These are phyloP conservation scores for Lodderomyces theae DNA, from an alignment of 1,139 yeast species.

Conservation along the genomic window DNA sequence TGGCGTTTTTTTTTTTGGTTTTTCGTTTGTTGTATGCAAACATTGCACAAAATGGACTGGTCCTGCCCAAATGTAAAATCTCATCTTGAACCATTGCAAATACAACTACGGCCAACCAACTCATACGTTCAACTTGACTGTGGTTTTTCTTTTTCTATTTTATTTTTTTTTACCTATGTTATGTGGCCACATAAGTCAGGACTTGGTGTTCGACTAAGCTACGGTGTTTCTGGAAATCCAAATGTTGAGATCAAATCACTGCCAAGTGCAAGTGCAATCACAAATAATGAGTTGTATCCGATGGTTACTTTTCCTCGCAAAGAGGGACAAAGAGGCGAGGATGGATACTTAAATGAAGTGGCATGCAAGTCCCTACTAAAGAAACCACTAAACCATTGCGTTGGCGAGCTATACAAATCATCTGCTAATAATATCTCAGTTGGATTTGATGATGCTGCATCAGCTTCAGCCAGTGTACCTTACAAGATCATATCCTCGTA, in stretches of 20 bases:
- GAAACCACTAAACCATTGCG: background rate
- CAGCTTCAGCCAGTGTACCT: slow-evolving; percentile 20
- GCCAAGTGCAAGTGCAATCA: background rate
- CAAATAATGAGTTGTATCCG: slow-evolving; percentile 1
- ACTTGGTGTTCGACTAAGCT: slow-evolving; percentile 38
- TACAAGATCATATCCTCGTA: slow-evolving; percentile 23
- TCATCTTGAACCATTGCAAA: too few species aligned
- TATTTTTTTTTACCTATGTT: background rate
- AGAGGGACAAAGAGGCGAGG: background rate
- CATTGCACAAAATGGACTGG: too few species aligned
- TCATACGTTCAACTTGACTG: too few species aligned
- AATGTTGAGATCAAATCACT: slow-evolving; percentile 1
- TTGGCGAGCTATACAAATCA: background rate
- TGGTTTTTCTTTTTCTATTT: too few species aligned
- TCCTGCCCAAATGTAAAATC: too few species aligned
- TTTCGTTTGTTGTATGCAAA: too few species aligned
- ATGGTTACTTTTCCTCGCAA: background rate
- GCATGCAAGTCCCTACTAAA: background rate
- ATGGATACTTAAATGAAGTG: slow-evolving; percentile 1
- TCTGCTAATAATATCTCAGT: background rate
- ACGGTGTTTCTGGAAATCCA: slow-evolving; percentile 37
- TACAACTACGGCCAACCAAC: too few species aligned
- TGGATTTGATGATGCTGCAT: background rate
- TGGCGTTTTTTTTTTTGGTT: too few species aligned
- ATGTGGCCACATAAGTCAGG: slow-evolving; percentile 47